Conservation (phyloP, 805 yeast genomes). For the Cyberlindnera misumaiensis region DNA sequence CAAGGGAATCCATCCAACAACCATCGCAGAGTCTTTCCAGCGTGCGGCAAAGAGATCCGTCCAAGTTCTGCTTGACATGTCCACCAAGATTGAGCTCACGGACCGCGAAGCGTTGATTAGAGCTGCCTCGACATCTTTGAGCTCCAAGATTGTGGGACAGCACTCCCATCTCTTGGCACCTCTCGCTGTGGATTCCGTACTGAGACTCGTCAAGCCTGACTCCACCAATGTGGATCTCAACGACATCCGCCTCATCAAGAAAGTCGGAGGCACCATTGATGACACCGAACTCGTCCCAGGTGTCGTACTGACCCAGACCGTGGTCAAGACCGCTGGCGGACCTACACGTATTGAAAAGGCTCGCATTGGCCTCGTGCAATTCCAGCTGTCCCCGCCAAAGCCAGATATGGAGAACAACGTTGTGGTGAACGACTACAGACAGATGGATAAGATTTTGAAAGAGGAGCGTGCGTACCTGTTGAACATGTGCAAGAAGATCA, state of each 20-base stretch:
- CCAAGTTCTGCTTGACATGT: conserved; percentile 78
- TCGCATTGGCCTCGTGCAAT: conserved; percentile 76
- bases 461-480: conserved; percentile 95
- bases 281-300: conserved; percentile 93
- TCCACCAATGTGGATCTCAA: conserved; percentile 74
- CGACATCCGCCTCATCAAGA: conserved; percentile 85
- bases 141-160: conserved; percentile 94
- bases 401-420: conserved; percentile 92
- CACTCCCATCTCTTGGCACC: conserved; percentile 83
- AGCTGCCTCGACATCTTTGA: conserved; percentile 92
- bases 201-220: conserved; percentile 59
- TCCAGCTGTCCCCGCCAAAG: conserved; percentile 93
- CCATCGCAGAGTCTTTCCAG: conserved; percentile 91
- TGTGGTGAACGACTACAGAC: conserved; percentile 95
- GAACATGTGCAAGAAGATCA: conserved; percentile 92
- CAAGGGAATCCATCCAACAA: conserved; percentile 92
- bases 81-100: conserved; percentile 65
- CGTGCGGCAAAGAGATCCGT: conserved; percentile 80
- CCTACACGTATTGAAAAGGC: conserved; percentile 95
- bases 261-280: conserved; percentile 96
- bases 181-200: conserved; percentile 87
- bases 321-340: conserved; percentile 86
- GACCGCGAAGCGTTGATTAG: conserved; percentile 80
- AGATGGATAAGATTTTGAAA: conserved; percentile 96
- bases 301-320: conserved; percentile 87